Evolutionary conservation across 176 grass and related monocot species (phyloP).

Genomic region (Stipa capillata): DNA sequence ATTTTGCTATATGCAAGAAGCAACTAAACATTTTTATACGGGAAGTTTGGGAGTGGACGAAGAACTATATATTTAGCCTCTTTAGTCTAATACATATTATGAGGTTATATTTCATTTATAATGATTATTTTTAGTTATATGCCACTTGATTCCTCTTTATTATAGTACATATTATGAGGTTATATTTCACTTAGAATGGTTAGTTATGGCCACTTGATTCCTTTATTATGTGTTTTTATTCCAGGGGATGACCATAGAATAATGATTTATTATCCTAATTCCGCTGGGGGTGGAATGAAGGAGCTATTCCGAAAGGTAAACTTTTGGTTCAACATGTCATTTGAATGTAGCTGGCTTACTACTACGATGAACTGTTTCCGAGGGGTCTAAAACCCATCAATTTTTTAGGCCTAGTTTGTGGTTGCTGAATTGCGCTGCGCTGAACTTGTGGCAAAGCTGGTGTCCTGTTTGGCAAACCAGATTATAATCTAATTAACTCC

Average conservation of each 20-base stretch:
- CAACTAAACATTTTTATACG: neutral
- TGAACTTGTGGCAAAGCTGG: too few relatives aligned
- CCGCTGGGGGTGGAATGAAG: constrained; percentile 98
- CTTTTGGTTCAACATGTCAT: neutral
- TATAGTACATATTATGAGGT: neutral
- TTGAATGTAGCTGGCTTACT: constrained; percentile 3
- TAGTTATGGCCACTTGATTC: neutral
- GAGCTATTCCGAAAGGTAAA: constrained; percentile 91
- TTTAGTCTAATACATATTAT: neutral
- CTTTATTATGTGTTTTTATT: neutral
- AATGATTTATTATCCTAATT: constrained; percentile 99
- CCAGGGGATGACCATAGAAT: constrained; percentile 94
- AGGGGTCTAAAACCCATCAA: neutral
- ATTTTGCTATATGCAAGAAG: neutral
- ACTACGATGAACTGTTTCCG: neutral
- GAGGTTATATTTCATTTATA: neutral
- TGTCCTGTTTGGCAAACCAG: too few relatives aligned
- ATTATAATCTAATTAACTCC: too few relatives aligned
- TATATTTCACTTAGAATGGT: constrained; percentile 8
- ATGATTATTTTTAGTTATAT: neutral
- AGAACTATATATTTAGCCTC: neutral
- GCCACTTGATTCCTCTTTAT: neutral
- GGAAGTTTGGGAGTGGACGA: neutral
- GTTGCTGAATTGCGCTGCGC: too few relatives aligned
- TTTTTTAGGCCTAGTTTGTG: too few relatives aligned